Base-by-base conservation (phyloP, 192 early-diverging fungal genomes). In the Linderina pennispora region DNA sequence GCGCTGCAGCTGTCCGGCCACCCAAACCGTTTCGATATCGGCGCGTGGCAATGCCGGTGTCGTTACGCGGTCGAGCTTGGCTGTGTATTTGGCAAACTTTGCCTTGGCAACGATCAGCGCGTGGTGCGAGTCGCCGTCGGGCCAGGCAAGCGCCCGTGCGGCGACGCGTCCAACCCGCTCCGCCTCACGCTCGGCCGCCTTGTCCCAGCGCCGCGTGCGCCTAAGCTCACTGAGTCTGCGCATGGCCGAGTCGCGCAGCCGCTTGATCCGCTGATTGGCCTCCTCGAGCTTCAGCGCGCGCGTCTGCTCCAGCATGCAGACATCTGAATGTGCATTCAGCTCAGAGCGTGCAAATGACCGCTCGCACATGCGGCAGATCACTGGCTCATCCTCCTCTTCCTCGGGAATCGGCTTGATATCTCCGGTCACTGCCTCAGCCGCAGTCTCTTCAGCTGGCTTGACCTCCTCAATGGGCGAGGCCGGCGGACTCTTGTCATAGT, bases 311-410 rank as follows among this genome's bases (percentile, higher is more conserved):
- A 84, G 77, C 28, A 77, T 77, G 57, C 92, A 94, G 14, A 82
- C 70, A 36, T 89, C 87, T 5, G 86, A 84, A 55, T 94, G 92
- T 28, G 74, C 74, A 23, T 87, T 84, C 34, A 93, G 67, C 22
- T 78, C 76, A 11, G 68, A 48, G 1, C 81, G 63, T 24, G 72
- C 53, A 16, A 93, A 80, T 33, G 74, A 72, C 23, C 89, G 87
- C 56, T 94, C 92, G 42, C 92, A 94, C 40, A 94, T 88, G 14
- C 92, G 72, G 40, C 92, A 94, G 3, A 93, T 64, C 9, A 91
- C 80, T 36, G 62, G 11, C 38, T 60, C 61, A 23, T 48, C 47
- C 11, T 46, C 55, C 28, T 31, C 28, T 8, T 31, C 28, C 11
- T 31, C 28, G 28, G 28, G 5, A 11, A 5, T 11, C 28, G 5